phyloP scores from a whole-genome alignment of 2,329 filamentous ascomycete species.

The Venturia nashicola region DNA sequence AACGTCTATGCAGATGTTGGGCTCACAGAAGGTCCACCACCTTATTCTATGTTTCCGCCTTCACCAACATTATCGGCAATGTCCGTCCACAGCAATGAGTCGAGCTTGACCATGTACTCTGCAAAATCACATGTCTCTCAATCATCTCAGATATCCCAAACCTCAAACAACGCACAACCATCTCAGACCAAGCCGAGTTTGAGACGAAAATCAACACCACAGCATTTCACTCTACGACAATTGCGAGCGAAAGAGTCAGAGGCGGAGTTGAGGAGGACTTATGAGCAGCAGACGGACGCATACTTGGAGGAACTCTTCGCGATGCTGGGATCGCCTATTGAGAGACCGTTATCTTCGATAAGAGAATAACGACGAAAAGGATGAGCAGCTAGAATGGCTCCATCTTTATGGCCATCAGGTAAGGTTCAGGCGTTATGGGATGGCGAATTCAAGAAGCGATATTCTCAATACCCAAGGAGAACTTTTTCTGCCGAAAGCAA shows the following conservation, averaged over 20 bases:
- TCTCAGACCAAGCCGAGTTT: background rate
- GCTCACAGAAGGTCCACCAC: background rate
- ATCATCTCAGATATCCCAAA: background rate
- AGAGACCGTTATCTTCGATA: background rate
- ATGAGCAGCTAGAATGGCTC: background rate
- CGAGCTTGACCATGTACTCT: background rate
- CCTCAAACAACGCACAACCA: background rate
- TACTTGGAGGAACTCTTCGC: conserved; percentile 15
- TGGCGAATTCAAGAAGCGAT: background rate
- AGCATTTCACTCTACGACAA: conserved; percentile 19
- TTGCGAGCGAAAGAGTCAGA: conserved; percentile 23
- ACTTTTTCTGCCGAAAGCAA: background rate
- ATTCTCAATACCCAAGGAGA: background rate
- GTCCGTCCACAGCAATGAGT: background rate
- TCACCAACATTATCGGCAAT: background rate
- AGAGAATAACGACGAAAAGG: background rate
- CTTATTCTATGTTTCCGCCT: background rate
- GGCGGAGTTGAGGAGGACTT: conserved; percentile 20
- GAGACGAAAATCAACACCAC: conserved; percentile 16
- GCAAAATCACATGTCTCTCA: background rate
- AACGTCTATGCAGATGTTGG: background rate
- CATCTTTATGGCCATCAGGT: too few species aligned
- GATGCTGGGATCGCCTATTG: background rate
- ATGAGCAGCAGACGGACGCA: conserved; percentile 19
- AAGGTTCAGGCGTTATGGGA: background rate